Evolutionary conservation across 805 yeast genomes (phyloP).

Genomic region (Lachancea sp.): DNA sequence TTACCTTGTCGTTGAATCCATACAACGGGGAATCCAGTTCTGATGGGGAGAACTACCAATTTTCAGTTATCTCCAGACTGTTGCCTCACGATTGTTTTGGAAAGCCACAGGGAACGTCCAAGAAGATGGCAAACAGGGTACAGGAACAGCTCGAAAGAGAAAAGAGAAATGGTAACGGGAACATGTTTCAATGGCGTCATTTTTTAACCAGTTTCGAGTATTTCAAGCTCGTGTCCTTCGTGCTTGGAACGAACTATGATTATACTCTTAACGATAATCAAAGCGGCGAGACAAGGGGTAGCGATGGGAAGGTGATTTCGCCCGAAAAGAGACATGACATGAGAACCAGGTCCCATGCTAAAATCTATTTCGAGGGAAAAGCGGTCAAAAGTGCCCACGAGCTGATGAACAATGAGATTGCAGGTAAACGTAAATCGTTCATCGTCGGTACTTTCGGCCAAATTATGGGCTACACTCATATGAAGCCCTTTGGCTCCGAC

Average conservation of each 20-base stretch:
- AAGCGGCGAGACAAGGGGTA: slow-evolving; percentile 18
- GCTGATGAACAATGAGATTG: slow-evolving; percentile 13
- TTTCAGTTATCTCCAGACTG: slow-evolving; percentile 7
- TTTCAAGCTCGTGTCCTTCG: slow-evolving; percentile 16
- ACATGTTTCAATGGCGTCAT: slow-evolving; percentile 12
- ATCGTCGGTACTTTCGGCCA: slow-evolving; percentile 9
- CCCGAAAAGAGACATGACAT: slow-evolving; percentile 20
- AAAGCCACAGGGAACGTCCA: not conserved
- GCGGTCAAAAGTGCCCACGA: slow-evolving; percentile 16
- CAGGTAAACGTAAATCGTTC: slow-evolving; percentile 8
- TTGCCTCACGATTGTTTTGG: slow-evolving; percentile 9
- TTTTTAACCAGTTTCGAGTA: slow-evolving; percentile 19
- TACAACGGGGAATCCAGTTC: slow-evolving; percentile 10
- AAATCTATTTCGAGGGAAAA: slow-evolving; percentile 17
- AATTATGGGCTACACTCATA: slow-evolving; percentile 8
- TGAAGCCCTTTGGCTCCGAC: slow-evolving; percentile 8
- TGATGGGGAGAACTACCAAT: slow-evolving; percentile 4
- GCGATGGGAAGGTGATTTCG: slow-evolving; percentile 19
- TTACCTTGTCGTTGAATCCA: slow-evolving; percentile 10
- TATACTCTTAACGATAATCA: slow-evolving; percentile 16
- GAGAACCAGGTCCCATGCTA: slow-evolving; percentile 19
- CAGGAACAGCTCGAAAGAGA: slow-evolving; percentile 8
- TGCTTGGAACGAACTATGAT: slow-evolving; percentile 16
- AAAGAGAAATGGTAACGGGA: slow-evolving; percentile 7
- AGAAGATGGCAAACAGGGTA: slow-evolving; percentile 5